phyloP scores from a whole-genome alignment of 176 grass and related monocot genomes.

The Oryza coarctata region DNA sequence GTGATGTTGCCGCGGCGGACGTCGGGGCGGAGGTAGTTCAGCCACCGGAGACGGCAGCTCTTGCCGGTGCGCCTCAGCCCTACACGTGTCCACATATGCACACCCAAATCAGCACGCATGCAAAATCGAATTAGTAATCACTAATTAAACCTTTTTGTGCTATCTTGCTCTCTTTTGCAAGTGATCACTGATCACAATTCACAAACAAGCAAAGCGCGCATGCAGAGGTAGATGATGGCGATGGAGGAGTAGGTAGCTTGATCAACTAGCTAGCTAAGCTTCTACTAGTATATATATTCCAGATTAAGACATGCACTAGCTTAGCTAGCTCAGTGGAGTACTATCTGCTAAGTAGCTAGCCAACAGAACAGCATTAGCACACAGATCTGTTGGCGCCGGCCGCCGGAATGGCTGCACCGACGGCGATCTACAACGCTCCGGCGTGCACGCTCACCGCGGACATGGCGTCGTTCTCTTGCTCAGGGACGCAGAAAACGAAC shows the following conservation, averaged over 20 bases:
- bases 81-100: background rate
- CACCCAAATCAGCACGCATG: background rate
- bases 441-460: no score
- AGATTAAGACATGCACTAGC: background rate
- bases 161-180: no score
- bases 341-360: background rate
- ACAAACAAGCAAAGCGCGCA: no score
- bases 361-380: background rate
- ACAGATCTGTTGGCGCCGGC: no score
- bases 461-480: no score
- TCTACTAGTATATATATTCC: background rate
- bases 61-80: slow-evolving; percentile 85
- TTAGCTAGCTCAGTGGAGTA: background rate
- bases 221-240: no score
- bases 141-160: no score
- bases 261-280: background rate
- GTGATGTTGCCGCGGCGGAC: slow-evolving; percentile 97
- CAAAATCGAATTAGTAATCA: background rate
- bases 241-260: no score
- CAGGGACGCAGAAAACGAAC: no score
- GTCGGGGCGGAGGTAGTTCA: slow-evolving; percentile 94
- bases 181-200: no score
- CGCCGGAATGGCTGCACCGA: no score
- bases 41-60: slow-evolving; percentile 96
- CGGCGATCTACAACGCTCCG: no score